Base-by-base conservation (phyloP, 805 yeast genomes). In the Saccharomycopsis sp. region DNA sequence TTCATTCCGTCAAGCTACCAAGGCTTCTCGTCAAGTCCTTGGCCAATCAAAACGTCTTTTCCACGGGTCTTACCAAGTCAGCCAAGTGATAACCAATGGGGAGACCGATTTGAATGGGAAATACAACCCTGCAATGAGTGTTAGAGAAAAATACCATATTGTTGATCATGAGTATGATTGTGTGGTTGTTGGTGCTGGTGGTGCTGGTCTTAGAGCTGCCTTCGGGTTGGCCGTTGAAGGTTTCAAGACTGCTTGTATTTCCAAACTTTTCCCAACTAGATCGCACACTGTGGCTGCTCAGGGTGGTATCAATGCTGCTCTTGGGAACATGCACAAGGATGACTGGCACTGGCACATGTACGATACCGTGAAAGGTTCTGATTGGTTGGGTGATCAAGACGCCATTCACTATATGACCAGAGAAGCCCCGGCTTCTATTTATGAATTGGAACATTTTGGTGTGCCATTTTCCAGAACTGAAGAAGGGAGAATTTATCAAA, bases 331-430 rank as follows among this genome's bases (percentile, higher is more conserved):
- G 95, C 97, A 92, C 69, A 72, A 75, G 53, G 98, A 89, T 64
- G 88, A 88, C 69, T 89, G 98, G 98, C 94, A 85, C 65, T 92
- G 97, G 96, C 98, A 89, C 65, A 88, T 89, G 96, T 89, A 92
- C 67, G 98, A 89, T 61, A 89, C 98, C 55, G 97, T 89, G 55
- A 89, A 89, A 69, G 98, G 98, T 50, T 87, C 96, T 7, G 98
- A 89, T 68, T 89, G 98, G 98, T 77, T 89, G 50, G 98, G 98
- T 59, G 98, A 89, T 67, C 98, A 89, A 69, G 98, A 89, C 60
- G 96, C 97, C 42, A 89, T 92, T 60, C 97, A 89, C 68, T 89
- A 89, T 69, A 89, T 89, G 98, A 89, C 98, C 44, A 79, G 87
- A 62, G 97, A 89, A 68, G 98, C 98, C 20, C 96, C 97, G 32